Conservation (phyloP, 78 protist genomes). For the Protostelium mycophagum region DNA sequence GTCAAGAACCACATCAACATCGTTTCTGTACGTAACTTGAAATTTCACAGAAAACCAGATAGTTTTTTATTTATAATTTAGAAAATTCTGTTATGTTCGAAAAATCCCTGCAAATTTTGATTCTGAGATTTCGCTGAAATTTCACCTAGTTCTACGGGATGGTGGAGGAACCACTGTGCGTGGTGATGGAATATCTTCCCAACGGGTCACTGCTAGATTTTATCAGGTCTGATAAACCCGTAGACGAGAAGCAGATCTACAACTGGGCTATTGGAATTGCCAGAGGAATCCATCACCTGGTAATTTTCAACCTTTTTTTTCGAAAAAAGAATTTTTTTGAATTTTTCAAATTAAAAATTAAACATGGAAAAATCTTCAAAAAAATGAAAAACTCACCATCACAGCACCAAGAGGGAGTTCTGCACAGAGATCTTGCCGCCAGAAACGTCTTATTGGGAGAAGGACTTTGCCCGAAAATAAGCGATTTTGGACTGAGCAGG, state of each 20-base stretch:
- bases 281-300: not conserved
- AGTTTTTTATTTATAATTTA: no score
- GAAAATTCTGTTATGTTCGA: no score
- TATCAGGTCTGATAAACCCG: not conserved
- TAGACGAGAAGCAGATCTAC: not conserved
- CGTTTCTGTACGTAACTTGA: not conserved
- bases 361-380: no score
- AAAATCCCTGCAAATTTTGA: no score
- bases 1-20: not conserved
- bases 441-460: not conserved
- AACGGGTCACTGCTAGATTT: not conserved
- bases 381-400: not conserved
- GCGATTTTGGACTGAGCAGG: not conserved
- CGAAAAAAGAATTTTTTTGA: no score
- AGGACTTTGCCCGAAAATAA: not conserved
- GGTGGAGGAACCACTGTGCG: not conserved
- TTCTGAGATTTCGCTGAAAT: not conserved
- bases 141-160: not conserved
- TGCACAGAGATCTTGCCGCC: conserved; percentile 2
- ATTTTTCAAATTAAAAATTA: no score
- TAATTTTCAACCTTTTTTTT: no score
- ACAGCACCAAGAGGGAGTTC: not conserved
- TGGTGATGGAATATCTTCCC: not conserved
- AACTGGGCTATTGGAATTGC: not conserved
- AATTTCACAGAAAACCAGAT: no score